Evolutionary conservation across 352 stramenopile genomes (phyloP).

Genomic region (Globisporangium cylindrosporum): DNA sequence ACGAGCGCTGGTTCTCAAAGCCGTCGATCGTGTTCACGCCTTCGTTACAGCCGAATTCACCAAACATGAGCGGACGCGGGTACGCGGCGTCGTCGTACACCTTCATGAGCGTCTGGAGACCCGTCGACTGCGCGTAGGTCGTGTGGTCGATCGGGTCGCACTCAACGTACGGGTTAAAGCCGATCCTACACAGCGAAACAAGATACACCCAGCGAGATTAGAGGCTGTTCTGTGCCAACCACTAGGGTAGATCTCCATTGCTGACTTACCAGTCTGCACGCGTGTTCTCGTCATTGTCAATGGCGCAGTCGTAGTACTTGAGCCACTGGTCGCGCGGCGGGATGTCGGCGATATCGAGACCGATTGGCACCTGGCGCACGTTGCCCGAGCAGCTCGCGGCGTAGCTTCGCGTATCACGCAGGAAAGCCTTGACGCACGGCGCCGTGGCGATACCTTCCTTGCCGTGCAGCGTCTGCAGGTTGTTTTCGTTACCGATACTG

Average conservation of each 20-base stretch:
- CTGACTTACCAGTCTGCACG: slow-evolving; percentile 25
- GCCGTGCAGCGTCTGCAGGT: slow-evolving; percentile 20
- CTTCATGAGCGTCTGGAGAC: slow-evolving; percentile 43
- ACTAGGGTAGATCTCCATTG: no score
- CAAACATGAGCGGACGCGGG: slow-evolving; percentile 49
- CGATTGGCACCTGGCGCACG: slow-evolving; percentile 46
- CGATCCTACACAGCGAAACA: slow-evolving; percentile 19
- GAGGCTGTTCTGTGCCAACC: no score
- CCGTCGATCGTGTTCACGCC: slow-evolving; percentile 47
- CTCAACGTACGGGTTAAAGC: slow-evolving; percentile 62
- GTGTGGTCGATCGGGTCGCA: slow-evolving; percentile 39
- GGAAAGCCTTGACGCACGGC: slow-evolving; percentile 50
- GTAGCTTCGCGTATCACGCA: slow-evolving; percentile 48
- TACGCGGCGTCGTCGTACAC: slow-evolving; percentile 39
- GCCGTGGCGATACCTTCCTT: slow-evolving; percentile 13
- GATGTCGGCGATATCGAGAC: slow-evolving; percentile 45
- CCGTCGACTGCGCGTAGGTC: slow-evolving; percentile 36
- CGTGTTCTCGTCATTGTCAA: slow-evolving; percentile 31
- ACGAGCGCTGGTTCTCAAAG: slow-evolving; percentile 45
- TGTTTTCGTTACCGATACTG: slow-evolving; percentile 52
- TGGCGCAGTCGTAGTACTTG: slow-evolving; percentile 46
- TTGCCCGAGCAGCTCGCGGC: slow-evolving; percentile 27
- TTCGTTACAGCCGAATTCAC: slow-evolving; percentile 53
- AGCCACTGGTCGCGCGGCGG: slow-evolving; percentile 32
- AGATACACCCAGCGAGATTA: slow-evolving; percentile 35